Evolutionary conservation across 257 asterid species (phyloP), one percentile per base, ranked within the genome.

Genomic region (Solanum dulcamara): DNA sequence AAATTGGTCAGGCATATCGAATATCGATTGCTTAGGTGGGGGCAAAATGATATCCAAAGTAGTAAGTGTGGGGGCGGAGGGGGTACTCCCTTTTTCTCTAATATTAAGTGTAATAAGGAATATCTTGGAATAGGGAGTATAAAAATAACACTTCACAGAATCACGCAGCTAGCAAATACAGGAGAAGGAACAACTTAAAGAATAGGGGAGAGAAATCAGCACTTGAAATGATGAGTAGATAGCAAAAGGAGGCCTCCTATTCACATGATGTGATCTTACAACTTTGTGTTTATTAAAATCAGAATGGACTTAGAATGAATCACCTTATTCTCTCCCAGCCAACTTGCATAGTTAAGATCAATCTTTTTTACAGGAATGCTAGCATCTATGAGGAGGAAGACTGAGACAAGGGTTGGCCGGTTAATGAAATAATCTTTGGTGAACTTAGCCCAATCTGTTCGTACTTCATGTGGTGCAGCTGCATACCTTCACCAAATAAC

Each of bases 371-470:
- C 93, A 38, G 99, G 98, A 84, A 97, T 97, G 90, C 98, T 95
- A 81, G 98, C 99, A 88, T 97, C 99, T 48, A 95, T 93, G 84
- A 97, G 93, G 88, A 95, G 99, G 92, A 97, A 97, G 7, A 97
- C 99, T 0, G 98, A 95, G 89, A 97, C 98, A n/a, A 97, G 97
- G 79, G 90, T 92, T n/a, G 97, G 92, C 70, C 97, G 92, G 89
- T 92, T 93, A 85, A 97, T 88, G 90, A 97, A 97, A 90, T 97
- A 97, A 87, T 97, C 97, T 91, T 94, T 94, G 22, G 98, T 97
- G 93, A 97, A 97, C 86, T 92, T 94, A 83, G 81, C 89, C 99
- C 99, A 97, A 86, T 97, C 99, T 48, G 91, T 93, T 32, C 96
- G 94, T 70, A 97, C 86, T 91, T 95, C 98, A 10, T 93, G 97